A percentile compares a stretch with the other conserved stretches of the same genome.
phyloP scores from a whole-genome alignment of 1,139 yeast species.

The Geotrichum carabidarum region DNA sequence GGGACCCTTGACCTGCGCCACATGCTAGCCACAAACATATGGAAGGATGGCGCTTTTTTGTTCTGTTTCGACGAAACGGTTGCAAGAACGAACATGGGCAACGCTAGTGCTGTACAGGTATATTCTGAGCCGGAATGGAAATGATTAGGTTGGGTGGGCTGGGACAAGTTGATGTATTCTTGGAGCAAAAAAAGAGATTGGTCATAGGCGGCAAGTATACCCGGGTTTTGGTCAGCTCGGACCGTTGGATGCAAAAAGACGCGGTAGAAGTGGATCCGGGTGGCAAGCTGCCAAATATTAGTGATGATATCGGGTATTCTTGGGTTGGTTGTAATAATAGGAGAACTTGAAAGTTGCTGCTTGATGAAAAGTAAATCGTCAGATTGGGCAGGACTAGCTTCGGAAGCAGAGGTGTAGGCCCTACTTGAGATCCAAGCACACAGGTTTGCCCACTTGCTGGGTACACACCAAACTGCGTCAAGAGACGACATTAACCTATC shows the following conservation, averaged over 20 bases:
- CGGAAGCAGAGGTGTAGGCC: not conserved
- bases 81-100: slow-evolving; percentile 9
- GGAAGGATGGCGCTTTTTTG: not conserved
- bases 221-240: not conserved
- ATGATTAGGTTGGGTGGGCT: not conserved
- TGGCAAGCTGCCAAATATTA: slow-evolving; percentile 3
- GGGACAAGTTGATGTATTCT: not conserved
- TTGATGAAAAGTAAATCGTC: not conserved
- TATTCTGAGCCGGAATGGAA: not conserved
- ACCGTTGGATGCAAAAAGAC: slow-evolving; percentile 1
- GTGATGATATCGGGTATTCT: not conserved
- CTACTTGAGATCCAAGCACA: slow-evolving; percentile 1
- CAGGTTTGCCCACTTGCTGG: slow-evolving; percentile 6
- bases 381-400: not conserved
- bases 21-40: not conserved
- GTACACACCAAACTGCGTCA: slow-evolving; percentile 8
- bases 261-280: slow-evolving; percentile 2
- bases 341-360: not conserved
- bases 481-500: not conserved
- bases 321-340: not conserved
- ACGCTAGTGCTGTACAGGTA: slow-evolving; percentile 5
- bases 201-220: not conserved
- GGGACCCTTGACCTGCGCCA: not conserved
- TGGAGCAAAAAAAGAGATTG: not conserved
- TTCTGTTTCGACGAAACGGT: not conserved